Evolutionary conservation across 2,329 filamentous ascomycete species (phyloP), one percentile per base, ranked within the genome.

Genomic region (Diaporthe helianthi): DNA sequence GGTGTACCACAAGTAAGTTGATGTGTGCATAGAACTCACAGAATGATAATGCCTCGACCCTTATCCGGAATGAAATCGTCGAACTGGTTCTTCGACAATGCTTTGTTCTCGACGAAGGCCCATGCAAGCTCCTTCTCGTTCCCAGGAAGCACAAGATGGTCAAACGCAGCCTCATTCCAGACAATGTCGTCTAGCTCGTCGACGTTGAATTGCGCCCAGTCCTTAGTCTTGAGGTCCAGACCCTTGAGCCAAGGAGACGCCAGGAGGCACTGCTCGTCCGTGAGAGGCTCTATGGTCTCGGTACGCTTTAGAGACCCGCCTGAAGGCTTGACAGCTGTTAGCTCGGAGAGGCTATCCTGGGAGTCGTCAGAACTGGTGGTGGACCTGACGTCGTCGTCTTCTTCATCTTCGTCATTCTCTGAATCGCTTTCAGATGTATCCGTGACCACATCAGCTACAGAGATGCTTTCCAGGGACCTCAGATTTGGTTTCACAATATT

Each of bases 81-180:
- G 54, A 79, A 76, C 2, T 67, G 69, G 2, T 70, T 73, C 13
- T 72, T 74, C 5, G 72, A 69, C 22, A 73, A 69, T 12, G 72
- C 73, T 72, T 80, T 80, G 72, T 77, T 78, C 72, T 80, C 77
- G 13, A 81, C 77, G 71, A 82, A 81, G 26, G 74, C 76, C 80
- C 76, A 82, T 44, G 75, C 78, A 54, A 78, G 75, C 58, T 82
- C 75, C 68, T 82, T 83, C 68, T 79, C 77, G 17, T 75, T 75
- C 0, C 74, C 74, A 0, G 79, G 78, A 1, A 82, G 76, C 1
- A 81, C 77, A 2, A 82, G 76, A 41, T 78, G 78, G 0, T 79
- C 75, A 68, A 79, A 81, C 0, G 78, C 78, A 4, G 76, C 73
- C 55, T 79, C 78, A 58, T 80, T 80, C 79, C 79, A 82, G 2